Percentiles rank a stretch among this genome's conserved stretches.
Conservation (phyloP, 805 yeast species). For the Saccharomycopsis sp. region DNA sequence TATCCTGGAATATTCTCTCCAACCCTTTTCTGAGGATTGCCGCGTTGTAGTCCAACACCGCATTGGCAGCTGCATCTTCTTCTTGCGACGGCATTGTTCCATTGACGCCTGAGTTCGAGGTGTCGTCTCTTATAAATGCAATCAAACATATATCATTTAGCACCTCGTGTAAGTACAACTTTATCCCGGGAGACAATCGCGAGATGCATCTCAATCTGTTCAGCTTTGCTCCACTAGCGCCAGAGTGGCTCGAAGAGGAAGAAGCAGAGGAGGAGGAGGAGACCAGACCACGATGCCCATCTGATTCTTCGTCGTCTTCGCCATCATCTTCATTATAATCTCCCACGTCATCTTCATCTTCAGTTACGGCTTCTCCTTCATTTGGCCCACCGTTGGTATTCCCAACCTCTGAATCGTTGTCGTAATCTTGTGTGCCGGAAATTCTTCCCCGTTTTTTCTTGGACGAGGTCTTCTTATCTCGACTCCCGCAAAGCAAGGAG, state of each 20-base stretch:
- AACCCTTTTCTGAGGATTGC: slow-evolving; percentile 69
- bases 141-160: slow-evolving; percentile 87
- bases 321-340: no score
- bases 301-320: background rate
- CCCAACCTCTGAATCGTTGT: no score
- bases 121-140: slow-evolving; percentile 69
- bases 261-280: no score
- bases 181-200: slow-evolving; percentile 72
- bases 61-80: slow-evolving; percentile 36
- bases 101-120: slow-evolving; percentile 23
- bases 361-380: no score
- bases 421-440: no score
- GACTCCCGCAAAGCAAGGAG: slow-evolving; percentile 44
- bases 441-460: no score
- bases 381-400: no score
- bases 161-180: slow-evolving; percentile 81
- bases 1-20: slow-evolving; percentile 51
- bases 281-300: no score
- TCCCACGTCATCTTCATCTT: slow-evolving; percentile 5
- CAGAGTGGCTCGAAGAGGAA: no score
- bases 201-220: slow-evolving; percentile 33
- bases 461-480: slow-evolving; percentile 7
- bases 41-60: slow-evolving; percentile 84
- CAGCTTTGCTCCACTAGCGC: background rate
- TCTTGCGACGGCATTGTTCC: no score